A percentile compares a stretch with the other conserved stretches of the same genome.
phyloP scores from a whole-genome alignment of 306 rosid species.

The Casuarina cunninghamiana region DNA sequence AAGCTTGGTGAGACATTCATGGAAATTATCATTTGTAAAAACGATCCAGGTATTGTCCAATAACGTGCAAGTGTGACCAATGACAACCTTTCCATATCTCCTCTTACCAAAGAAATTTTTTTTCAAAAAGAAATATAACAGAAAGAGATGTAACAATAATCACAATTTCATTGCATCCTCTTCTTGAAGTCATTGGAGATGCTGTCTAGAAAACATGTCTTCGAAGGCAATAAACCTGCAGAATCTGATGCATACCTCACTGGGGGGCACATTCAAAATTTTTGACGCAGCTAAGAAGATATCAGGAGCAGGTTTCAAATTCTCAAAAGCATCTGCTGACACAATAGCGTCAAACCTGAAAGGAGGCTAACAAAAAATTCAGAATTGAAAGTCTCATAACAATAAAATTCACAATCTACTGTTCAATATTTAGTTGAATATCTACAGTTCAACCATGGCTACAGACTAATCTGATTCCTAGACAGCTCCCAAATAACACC shows the following conservation, averaged over 20 bases:
- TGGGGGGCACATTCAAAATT: slow-evolving; percentile 64
- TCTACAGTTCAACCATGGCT: not conserved
- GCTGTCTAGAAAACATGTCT: not conserved
- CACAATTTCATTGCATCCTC: slow-evolving; percentile 11
- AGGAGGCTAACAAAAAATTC: slow-evolving; percentile 28
- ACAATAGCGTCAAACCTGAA: slow-evolving; percentile 92
- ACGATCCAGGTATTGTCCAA: slow-evolving; percentile 7
- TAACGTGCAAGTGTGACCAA: slow-evolving; percentile 12
- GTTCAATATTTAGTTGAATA: not conserved
- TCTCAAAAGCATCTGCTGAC: slow-evolving; percentile 98
- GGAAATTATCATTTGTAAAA: slow-evolving; percentile 10
- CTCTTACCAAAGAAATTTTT: not conserved
- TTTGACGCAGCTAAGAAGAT: slow-evolving; percentile 88
- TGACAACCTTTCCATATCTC: not conserved
- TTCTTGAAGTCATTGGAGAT: slow-evolving; percentile 14
- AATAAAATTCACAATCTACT: not conserved
- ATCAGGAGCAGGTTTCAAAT: slow-evolving; percentile 96
- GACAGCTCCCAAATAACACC: not conserved
- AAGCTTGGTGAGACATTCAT: slow-evolving; percentile 8
- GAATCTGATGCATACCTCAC: slow-evolving; percentile 58
- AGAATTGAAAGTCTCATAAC: slow-evolving; percentile 8
- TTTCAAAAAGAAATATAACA: not conserved
- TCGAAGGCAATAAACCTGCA: slow-evolving; percentile 14
- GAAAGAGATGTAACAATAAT: not conserved
- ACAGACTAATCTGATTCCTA: not conserved